Conservation (phyloP, 169 alveolate species). For the Plasmodium gallinaceum region DNA sequence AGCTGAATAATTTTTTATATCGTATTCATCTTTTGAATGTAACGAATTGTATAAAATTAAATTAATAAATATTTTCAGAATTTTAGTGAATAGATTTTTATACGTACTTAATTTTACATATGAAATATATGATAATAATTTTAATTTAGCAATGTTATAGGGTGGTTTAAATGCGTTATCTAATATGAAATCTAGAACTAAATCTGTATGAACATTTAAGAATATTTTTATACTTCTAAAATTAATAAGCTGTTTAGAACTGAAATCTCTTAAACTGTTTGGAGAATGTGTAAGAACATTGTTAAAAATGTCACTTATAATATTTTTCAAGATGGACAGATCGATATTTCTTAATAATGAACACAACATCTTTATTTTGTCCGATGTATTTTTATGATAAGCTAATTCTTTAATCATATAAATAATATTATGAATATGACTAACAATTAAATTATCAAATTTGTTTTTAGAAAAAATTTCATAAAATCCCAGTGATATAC, state of each 20-base stretch:
- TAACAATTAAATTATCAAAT: conserved; percentile 37
- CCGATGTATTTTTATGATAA: conserved; percentile 38
- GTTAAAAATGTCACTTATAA: conserved; percentile 32
- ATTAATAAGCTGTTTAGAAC: conserved; percentile 32
- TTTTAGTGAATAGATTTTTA: conserved; percentile 13
- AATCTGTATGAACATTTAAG: conserved; percentile 59
- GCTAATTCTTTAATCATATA: conserved; percentile 76
- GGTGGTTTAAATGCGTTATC: conserved; percentile 47
- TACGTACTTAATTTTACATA: conserved; percentile 35
- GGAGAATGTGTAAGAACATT: conserved; percentile 1
- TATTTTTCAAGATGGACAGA: conserved; percentile 13
- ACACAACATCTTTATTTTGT: conserved; percentile 41
- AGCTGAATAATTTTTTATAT: conserved; percentile 19
- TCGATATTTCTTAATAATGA: conserved; percentile 49
- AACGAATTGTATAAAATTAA: conserved; percentile 9
- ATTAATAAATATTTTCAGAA: conserved; percentile 26
- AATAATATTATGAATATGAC: conserved; percentile 54
- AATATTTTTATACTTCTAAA: conserved; percentile 69
- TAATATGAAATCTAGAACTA: conserved; percentile 43
- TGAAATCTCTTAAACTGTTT: conserved; percentile 15
- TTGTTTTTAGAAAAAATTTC: conserved; percentile 72
- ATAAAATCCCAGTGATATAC: conserved; percentile 65
- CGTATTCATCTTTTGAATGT: conserved; percentile 1
- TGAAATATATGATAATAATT: conserved; percentile 49
- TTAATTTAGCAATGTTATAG: conserved; percentile 38